These are phyloP conservation scores for Gleditsia sinensis DNA, from an alignment of 306 rosid species.

Conservation along the genomic window DNA sequence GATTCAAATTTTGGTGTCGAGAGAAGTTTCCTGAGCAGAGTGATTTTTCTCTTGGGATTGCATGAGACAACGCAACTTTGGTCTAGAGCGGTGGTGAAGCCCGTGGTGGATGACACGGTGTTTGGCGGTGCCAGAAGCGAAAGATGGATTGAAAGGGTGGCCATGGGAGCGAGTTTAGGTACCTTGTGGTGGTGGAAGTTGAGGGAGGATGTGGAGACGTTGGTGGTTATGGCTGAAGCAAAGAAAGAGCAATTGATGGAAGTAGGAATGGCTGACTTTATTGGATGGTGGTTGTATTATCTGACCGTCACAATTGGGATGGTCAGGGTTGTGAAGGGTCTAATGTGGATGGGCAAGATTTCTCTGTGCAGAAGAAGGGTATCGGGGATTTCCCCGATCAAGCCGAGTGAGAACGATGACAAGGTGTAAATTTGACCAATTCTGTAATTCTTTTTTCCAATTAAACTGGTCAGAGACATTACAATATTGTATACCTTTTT, in stretches of 20 bases:
- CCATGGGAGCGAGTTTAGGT: slow-evolving; percentile 60
- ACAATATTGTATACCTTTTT: slow-evolving; percentile 21
- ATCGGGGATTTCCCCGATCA: slow-evolving; percentile 22
- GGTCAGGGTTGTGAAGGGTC: slow-evolving; percentile 67
- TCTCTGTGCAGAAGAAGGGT: slow-evolving; percentile 45
- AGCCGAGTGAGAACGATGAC: slow-evolving; percentile 43
- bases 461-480: neutral
- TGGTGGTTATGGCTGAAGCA: slow-evolving; percentile 58
- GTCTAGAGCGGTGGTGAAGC: slow-evolving; percentile 75
- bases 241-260: slow-evolving; percentile 53
- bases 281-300: slow-evolving; percentile 84
- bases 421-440: slow-evolving; percentile 46
- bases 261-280: slow-evolving; percentile 57
- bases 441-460: neutral
- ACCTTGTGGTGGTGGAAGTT: slow-evolving; percentile 85
- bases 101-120: slow-evolving; percentile 87
- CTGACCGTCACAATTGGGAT: slow-evolving; percentile 76
- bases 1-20: slow-evolving; percentile 27
- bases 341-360: slow-evolving; percentile 58
- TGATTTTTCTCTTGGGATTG: slow-evolving; percentile 72
- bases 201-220: slow-evolving; percentile 73
- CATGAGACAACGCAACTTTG: slow-evolving; percentile 79
- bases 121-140: slow-evolving; percentile 54
- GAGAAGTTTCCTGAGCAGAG: slow-evolving; percentile 51
- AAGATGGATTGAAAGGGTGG: slow-evolving; percentile 63